Evolutionary conservation across 257 asterid species (phyloP).

Genomic region (Mentha longifolia): DNA sequence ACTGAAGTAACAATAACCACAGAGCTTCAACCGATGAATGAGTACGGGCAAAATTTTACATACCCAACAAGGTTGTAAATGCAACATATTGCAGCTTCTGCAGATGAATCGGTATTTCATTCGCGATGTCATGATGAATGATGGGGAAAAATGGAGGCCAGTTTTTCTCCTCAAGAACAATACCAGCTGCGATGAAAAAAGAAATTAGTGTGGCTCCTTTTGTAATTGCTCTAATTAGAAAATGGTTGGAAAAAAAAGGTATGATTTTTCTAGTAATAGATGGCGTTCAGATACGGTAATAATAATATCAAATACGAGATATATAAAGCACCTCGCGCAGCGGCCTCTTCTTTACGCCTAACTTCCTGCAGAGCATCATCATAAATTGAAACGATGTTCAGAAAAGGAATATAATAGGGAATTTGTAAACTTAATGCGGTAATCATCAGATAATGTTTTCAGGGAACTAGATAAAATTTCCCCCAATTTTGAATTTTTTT

Average conservation of each 20-base stretch:
- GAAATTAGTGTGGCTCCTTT: conserved; percentile 26
- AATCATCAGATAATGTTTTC: neutral
- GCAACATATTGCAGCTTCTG: conserved; percentile 95
- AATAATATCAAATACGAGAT: conserved; percentile 9
- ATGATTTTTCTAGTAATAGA: too few species aligned
- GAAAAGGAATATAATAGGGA: neutral
- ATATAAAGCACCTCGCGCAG: conserved; percentile 71
- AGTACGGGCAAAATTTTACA: conserved; percentile 32
- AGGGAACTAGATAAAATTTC: neutral
- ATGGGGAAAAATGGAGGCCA: conserved; percentile 99
- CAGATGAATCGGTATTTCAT: conserved; percentile 92
- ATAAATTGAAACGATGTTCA: neutral
- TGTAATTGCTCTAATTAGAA: conserved; percentile 10
- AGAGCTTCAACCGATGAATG: neutral
- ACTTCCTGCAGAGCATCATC: conserved; percentile 59
- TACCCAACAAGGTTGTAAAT: conserved; percentile 88
- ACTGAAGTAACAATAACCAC: neutral
- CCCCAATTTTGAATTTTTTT: neutral
- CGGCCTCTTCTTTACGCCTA: conserved; percentile 86
- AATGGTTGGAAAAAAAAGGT: conserved; percentile 11
- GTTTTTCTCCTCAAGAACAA: conserved; percentile 79
- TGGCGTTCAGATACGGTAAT: too few species aligned
- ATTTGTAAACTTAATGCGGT: neutral
- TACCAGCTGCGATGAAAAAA: conserved; percentile 52
- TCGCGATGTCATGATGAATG: conserved; percentile 90